Base-by-base conservation (phyloP, 2,329 filamentous ascomycete species). In the Penicillium sp. region DNA sequence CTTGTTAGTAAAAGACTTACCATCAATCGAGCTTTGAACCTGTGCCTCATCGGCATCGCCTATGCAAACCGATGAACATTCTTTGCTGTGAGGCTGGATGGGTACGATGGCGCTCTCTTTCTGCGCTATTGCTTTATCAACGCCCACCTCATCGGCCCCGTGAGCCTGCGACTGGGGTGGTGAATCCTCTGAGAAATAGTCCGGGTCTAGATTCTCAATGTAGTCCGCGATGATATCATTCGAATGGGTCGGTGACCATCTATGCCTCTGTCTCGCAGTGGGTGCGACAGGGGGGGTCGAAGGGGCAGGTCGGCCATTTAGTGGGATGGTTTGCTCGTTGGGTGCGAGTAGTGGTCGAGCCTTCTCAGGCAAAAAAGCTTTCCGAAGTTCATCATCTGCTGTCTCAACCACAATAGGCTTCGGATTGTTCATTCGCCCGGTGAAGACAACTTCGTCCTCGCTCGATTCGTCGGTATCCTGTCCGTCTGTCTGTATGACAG, bases 401-500 rank as follows among this genome's bases (percentile, higher is more conserved):
- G 42, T 44, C 39, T 45, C 42, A 9, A 49, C 46, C 20, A 45
- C 30, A 3, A 41, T 28, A 2, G 42, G 47, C 30, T 39, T 50
- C 16, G 32, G 34, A 18, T 37, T 37, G n/a, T 41, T 55, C 12
- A 45, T 54, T 38, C 65, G 55, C 13, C 64, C 65, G 13, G 42
- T 52, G 31, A 67, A 68, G 5, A 68, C 57, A 22, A 68, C 55
- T 39, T 67, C 64, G 30, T 95, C 85, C 32, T 85, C 84, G 52
- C 81, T 84, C 0, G 82, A 85, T 46, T 78, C 72, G 0, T 73
- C 74, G 5, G 56, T 54, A 2, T 65, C 64, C 11, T 66, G 66
- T 12, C 12, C 9, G 7, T 42, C 37, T 2, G 26, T 22, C 14
- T 14, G 34, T 10, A 36, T 2, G 14, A 41, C 39, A 4, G 60